Percentiles rank a stretch among this genome's conserved stretches.
phyloP scores from a whole-genome alignment of 2,329 filamentous ascomycete species.

The Stachybotrys echinatus region DNA sequence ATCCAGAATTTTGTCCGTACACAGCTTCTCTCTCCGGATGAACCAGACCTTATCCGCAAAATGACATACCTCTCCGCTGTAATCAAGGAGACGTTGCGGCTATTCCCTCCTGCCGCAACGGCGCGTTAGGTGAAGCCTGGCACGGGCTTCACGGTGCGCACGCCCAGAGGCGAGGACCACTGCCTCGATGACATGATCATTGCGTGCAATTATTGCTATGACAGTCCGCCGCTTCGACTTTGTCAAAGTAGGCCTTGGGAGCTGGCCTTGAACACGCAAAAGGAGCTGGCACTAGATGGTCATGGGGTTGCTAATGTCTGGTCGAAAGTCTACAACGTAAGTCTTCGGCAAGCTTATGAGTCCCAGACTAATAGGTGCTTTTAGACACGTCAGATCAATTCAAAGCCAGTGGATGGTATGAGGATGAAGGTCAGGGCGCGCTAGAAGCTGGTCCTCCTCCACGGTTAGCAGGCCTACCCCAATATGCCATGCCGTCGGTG shows the following conservation, averaged over 20 bases:
- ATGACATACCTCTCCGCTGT: conserved; percentile 30
- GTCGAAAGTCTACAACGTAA: background rate
- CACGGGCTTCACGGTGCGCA: conserved; percentile 8
- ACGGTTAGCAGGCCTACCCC: too few species aligned
- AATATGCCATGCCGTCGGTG: too few species aligned
- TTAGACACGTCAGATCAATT: background rate
- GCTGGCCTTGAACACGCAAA: background rate
- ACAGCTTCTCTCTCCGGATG: conserved; percentile 11
- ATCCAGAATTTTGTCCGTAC: conserved; percentile 7
- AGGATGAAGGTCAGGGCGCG: background rate
- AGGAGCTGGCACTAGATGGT: background rate
- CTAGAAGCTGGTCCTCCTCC: too few species aligned
- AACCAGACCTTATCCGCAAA: conserved; percentile 20
- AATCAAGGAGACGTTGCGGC: conserved; percentile 30
- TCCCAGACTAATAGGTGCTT: background rate
- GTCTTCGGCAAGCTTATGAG: background rate
- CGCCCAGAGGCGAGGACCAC: conserved; percentile 4
- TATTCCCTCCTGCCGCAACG: conserved; percentile 23
- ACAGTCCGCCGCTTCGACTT: background rate
- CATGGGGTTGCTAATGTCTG: background rate
- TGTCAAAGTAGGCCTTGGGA: background rate
- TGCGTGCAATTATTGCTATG: background rate
- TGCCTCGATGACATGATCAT: conserved; percentile 25
- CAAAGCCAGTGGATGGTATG: background rate
- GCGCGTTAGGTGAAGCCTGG: conserved; percentile 16